Percentiles rank a stretch among this genome's conserved stretches.
Evolutionary conservation across 177 flowering plant species (phyloP).

Genomic region (Vitis hybrid): DNA sequence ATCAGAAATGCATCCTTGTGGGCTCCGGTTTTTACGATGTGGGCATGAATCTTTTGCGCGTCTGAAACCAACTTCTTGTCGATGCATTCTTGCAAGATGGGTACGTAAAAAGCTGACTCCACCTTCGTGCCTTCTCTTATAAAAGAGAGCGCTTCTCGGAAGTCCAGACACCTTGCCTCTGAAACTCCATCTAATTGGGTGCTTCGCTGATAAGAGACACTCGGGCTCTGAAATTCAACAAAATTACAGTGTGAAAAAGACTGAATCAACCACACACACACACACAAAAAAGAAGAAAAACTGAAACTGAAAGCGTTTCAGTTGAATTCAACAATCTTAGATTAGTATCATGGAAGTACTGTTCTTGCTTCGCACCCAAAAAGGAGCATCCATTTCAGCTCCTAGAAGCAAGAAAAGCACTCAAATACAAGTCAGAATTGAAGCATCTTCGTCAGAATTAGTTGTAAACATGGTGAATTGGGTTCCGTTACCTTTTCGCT

Average conservation of each 20-base stretch:
- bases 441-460: not conserved
- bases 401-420: not conserved
- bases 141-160: conserved; percentile 44
- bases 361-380: too few species aligned
- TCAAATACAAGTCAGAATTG: not conserved
- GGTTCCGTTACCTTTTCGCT: conserved; percentile 44
- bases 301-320: not conserved
- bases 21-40: conserved; percentile 63
- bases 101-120: conserved; percentile 47
- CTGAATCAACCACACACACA: not conserved
- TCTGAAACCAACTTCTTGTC: conserved; percentile 38
- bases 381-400: too few species aligned
- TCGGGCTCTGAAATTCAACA: conserved; percentile 25
- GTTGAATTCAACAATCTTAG: not conserved
- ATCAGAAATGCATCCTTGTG: conserved; percentile 43
- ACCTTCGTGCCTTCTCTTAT: conserved; percentile 33
- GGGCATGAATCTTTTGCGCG: conserved; percentile 53
- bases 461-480: not conserved
- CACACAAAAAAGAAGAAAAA: not conserved
- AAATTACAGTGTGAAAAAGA: not conserved
- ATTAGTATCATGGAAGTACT: not conserved
- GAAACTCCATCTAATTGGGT: conserved; percentile 25
- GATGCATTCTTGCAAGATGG: conserved; percentile 65
- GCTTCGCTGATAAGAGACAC: conserved; percentile 36
- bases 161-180: conserved; percentile 35